These are phyloP conservation scores for Funneliformis geosporum DNA, from an alignment of 192 early-diverging fungal species.

Conservation along the genomic window DNA sequence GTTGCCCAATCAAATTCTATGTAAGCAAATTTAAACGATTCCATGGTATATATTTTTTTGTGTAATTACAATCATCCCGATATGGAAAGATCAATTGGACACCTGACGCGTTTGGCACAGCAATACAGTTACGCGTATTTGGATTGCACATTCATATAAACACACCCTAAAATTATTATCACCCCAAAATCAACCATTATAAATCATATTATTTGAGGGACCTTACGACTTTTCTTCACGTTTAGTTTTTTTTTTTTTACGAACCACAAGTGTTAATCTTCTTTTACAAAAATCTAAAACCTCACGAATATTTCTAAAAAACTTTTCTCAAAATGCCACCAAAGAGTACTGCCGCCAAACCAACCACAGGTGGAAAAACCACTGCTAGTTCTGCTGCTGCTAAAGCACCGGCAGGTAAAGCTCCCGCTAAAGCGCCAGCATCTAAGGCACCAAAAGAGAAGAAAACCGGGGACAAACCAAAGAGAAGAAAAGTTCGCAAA, in stretches of 20 bases:
- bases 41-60: no score
- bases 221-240: neutral
- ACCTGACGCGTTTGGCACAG: neutral
- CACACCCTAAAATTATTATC: neutral
- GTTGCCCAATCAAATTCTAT: no score
- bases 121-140: neutral
- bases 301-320: neutral
- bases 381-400: constrained; percentile 42
- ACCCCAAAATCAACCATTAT: neutral
- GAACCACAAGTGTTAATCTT: neutral
- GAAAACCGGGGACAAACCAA: constrained; percentile 35
- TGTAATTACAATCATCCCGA: no score
- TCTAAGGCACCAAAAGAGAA: constrained; percentile 42
- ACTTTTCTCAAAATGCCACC: neutral
- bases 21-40: no score
- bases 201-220: neutral
- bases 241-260: neutral
- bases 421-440: constrained; percentile 53
- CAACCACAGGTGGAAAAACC: neutral
- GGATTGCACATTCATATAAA: neutral
- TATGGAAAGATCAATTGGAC: neutral
- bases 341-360: neutral
- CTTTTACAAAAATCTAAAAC: neutral
- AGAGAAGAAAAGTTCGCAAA: constrained; percentile 56
- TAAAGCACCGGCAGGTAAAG: constrained; percentile 64